Evolutionary conservation across 2,329 filamentous ascomycete species (phyloP).

Genomic region (Fusarium kyushuense): DNA sequence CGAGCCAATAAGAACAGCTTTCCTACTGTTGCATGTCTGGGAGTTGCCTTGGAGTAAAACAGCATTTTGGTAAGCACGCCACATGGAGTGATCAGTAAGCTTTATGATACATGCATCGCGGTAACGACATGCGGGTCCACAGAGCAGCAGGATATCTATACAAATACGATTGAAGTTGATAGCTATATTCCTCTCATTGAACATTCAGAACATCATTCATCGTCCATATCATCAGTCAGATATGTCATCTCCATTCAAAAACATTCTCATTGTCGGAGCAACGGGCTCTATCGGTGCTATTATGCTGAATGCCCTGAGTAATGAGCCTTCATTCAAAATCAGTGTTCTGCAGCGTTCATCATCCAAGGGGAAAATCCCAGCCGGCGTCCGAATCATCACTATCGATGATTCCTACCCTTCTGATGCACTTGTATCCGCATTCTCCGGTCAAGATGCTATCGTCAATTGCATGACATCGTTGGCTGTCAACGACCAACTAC

Average conservation of each 20-base stretch:
- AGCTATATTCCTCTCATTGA: rapidly evolving
- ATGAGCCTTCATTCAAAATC: conserved; percentile 5
- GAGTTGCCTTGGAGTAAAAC: too few species aligned
- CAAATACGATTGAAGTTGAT: neutral
- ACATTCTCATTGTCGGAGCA: neutral
- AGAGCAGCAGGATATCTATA: neutral
- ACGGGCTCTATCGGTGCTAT: conserved; percentile 7
- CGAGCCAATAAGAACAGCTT: neutral
- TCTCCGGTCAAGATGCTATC: conserved; percentile 2
- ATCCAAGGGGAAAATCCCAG: neutral
- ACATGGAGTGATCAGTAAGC: conserved; percentile 1
- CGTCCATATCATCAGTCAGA: neutral
- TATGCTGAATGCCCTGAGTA: neutral
- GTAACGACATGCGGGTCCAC: too few species aligned
- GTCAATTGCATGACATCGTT: conserved; percentile 21
- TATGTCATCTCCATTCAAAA: conserved; percentile 13
- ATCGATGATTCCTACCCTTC: conserved; percentile 16
- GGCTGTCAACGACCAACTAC: conserved; percentile 11
- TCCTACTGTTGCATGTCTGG: neutral
- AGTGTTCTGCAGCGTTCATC: conserved; percentile 6
- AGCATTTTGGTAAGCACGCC: neutral
- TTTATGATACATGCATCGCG: too few species aligned
- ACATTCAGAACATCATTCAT: rapidly evolving
- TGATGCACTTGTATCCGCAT: neutral
- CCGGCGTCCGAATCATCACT: neutral